Conservation (phyloP, 2,329 filamentous ascomycete genomes). For the Penicillium expansum region DNA sequence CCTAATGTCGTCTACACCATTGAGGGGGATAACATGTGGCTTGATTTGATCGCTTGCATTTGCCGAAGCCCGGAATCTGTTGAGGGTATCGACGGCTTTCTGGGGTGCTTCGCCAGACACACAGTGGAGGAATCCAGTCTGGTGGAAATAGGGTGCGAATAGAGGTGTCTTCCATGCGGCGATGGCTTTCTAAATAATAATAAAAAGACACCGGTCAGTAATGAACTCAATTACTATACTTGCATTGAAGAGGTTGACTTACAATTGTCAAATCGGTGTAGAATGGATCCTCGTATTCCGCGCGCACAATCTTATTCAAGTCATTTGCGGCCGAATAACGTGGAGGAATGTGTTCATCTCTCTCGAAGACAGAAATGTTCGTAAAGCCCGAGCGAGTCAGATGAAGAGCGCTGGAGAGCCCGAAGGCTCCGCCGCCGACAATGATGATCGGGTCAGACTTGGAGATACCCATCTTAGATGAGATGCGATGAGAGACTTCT, state of each 20-base stretch:
- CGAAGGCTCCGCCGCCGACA: slow-evolving; percentile 51
- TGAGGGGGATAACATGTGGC: slow-evolving; percentile 41
- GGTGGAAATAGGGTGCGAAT: slow-evolving; percentile 54
- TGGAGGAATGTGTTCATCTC: slow-evolving; percentile 47
- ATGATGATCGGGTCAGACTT: slow-evolving; percentile 31
- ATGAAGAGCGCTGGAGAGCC: slow-evolving; percentile 51
- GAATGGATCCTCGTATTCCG: slow-evolving; percentile 58
- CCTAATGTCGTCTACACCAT: slow-evolving; percentile 41
- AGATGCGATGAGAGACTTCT: neutral
- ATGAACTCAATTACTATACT: neutral
- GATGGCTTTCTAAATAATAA: slow-evolving; percentile 47
- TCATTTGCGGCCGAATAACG: slow-evolving; percentile 57
- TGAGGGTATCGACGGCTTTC: slow-evolving; percentile 49
- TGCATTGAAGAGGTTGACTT: slow-evolving; percentile 14
- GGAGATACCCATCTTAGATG: slow-evolving; percentile 14
- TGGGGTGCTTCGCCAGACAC: slow-evolving; percentile 49
- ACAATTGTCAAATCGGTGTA: slow-evolving; percentile 56
- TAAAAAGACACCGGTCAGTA: neutral
- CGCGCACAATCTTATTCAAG: slow-evolving; percentile 61
- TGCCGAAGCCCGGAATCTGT: slow-evolving; percentile 42
- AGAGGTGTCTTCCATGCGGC: slow-evolving; percentile 53
- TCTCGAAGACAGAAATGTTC: slow-evolving; percentile 51
- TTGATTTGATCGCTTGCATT: slow-evolving; percentile 36
- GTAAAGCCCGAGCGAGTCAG: slow-evolving; percentile 46
- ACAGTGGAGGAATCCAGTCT: slow-evolving; percentile 53